A percentile compares a stretch with the other conserved stretches of the same genome.
phyloP scores from a whole-genome alignment of 2,329 filamentous ascomycete species.

The Aspergillus chevalieri region DNA sequence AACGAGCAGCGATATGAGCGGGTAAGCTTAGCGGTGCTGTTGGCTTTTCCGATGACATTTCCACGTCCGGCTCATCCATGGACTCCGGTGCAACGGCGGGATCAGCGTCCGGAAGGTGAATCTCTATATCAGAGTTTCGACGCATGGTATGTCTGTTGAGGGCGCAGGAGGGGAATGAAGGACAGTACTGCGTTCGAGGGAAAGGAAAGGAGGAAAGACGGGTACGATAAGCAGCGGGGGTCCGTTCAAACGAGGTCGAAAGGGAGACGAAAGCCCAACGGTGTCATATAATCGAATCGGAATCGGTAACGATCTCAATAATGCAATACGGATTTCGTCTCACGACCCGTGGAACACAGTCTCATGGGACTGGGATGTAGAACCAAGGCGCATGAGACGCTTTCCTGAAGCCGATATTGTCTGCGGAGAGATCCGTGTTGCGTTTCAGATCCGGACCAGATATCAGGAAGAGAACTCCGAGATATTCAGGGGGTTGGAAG shows the following conservation, averaged over 20 bases:
- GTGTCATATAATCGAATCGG: not conserved
- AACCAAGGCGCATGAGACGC: not conserved
- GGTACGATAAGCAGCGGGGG: not conserved
- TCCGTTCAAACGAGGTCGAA: not conserved
- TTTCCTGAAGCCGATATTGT: conserved; percentile 2
- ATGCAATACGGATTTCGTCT: not conserved
- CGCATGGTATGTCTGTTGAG: conserved; percentile 30
- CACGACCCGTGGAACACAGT: not conserved
- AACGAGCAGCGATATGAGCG: conserved; percentile 57
- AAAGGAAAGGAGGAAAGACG: not conserved
- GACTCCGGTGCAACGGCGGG: conserved; percentile 20
- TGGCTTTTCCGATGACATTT: conserved; percentile 36
- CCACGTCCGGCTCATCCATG: conserved; percentile 30
- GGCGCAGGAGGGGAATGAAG: not conserved
- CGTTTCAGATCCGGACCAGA: conserved; percentile 24
- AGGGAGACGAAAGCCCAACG: not conserved
- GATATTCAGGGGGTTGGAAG: conserved; percentile 2
- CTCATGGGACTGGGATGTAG: not conserved
- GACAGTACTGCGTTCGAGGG: not conserved
- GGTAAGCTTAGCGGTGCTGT: conserved; percentile 46
- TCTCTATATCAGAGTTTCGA: conserved; percentile 38
- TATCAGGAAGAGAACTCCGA: not conserved
- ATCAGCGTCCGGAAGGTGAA: conserved; percentile 33
- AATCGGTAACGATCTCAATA: not conserved
- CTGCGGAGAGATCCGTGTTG: conserved; percentile 27